phyloP scores from a whole-genome alignment of 345 rosid species.

The Eucalyptus marginata region DNA sequence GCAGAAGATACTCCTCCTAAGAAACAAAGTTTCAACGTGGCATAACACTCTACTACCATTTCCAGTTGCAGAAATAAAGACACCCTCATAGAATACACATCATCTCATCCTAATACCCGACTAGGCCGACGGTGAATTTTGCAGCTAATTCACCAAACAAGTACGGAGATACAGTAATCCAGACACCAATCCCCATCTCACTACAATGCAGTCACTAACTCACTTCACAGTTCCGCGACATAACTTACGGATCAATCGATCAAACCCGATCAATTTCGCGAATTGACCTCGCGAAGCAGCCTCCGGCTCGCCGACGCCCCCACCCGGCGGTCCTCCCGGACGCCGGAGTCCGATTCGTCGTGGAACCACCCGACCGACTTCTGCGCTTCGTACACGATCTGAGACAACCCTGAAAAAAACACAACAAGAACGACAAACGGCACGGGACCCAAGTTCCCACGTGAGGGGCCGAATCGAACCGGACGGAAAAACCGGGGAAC shows the following conservation, averaged over 20 bases:
- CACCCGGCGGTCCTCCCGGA: conserved; percentile 1
- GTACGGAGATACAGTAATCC: neutral
- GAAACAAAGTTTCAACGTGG: neutral
- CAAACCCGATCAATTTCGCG: neutral
- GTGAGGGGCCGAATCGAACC: neutral
- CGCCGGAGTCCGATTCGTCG: conserved; percentile 52
- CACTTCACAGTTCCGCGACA: neutral
- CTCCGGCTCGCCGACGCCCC: conserved; percentile 13
- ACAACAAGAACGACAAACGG: neutral
- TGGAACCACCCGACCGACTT: conserved; percentile 71
- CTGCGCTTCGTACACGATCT: conserved; percentile 64
- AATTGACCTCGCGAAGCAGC: conserved; percentile 12
- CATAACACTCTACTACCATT: neutral
- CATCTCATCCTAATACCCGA: neutral
- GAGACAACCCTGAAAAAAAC: conserved; percentile 36
- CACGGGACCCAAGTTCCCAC: neutral
- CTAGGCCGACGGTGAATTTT: neutral
- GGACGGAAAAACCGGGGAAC: neutral
- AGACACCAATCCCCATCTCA: neutral
- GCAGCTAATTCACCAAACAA: neutral
- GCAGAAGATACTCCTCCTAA: neutral
- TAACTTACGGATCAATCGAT: neutral
- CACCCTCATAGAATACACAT: neutral
- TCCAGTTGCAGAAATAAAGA: neutral
- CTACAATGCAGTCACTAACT: neutral